Evolutionary conservation across 768 basidiomycete species (phyloP), one percentile per base, ranked within the genome.

Genomic region (Boletellus ananas): DNA sequence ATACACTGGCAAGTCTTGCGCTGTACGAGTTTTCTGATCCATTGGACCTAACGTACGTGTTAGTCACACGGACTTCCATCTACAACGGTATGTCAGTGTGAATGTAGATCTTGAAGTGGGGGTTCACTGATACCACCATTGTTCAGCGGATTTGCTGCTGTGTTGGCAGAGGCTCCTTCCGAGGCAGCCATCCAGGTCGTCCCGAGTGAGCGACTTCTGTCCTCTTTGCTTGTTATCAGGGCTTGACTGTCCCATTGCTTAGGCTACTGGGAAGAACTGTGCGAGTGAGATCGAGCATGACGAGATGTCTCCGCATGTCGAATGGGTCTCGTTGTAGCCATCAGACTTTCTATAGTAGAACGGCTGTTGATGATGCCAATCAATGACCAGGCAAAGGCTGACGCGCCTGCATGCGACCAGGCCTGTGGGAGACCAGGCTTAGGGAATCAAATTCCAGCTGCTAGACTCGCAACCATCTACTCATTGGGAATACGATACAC

Each of bases 91-190:
- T 42, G 52, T 62, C n/a, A 7, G 3, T 23, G 8, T 34, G 33
- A n/a, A 27, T 21, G 21, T 2, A 16, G 4, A 4, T 6, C 23
- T 25, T 13, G 20, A 4, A 3, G 21, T 5, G 3, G 41, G 27
- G 11, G 29, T 4, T 29, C 29, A 16, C 41, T 42, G n/a, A 42
- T 27, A 11, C 27, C 29, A 17, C n/a, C 8, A 29, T 23, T 34
- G 20, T 16, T 20, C 27, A 65, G 64, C 14, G 64, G 64, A 16
- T 56, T 66, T 31, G 64, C 62, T 29, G 64, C 56, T 9, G 59
- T 65, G 25, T 64, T 65, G 64, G 64, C 62, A 16, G 64, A 66
- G 38, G 50, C 59, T 6, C 56, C 58, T 9, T 2, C 5, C 1
- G 25, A 45, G 31, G 41, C 58, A 2, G 51, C 54, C 6, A 0